Conservation (phyloP, 441 rosid genomes). For the Populus hybrid region DNA sequence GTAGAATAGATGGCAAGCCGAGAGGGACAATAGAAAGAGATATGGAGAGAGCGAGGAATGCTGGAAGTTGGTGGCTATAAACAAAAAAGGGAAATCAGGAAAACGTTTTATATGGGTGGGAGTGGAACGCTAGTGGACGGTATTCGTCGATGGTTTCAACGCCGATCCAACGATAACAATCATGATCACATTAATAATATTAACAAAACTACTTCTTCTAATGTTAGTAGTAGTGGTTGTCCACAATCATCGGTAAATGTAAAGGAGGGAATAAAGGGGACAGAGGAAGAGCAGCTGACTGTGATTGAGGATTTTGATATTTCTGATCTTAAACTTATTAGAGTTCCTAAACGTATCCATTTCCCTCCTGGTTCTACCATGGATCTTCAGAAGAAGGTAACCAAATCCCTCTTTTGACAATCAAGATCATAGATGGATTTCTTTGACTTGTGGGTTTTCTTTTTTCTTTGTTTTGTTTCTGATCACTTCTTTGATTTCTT, state of each 20-base stretch:
- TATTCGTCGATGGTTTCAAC: conserved; percentile 95
- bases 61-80: conserved; percentile 33
- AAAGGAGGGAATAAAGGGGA: background rate
- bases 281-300: conserved; percentile 23
- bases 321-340: conserved; percentile 44
- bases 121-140: conserved; percentile 78
- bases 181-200: conserved; percentile 5
- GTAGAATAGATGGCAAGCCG: background rate
- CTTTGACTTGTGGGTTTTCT: background rate
- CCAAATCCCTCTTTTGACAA: background rate
- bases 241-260: conserved; percentile 21
- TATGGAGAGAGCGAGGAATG: conserved; percentile 24
- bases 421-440: background rate
- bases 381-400: conserved; percentile 85
- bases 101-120: conserved; percentile 23
- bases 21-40: conserved; percentile 13
- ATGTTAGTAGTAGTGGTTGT: conserved; percentile 14
- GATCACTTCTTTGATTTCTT: background rate
- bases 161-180: conserved; percentile 32
- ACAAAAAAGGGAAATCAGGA: conserved; percentile 12
- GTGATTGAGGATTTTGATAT: conserved; percentile 48
- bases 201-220: background rate
- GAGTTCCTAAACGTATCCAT: conserved; percentile 59
- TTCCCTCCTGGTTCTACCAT: conserved; percentile 35
- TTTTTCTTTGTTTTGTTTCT: background rate